Conservation (phyloP, 257 asterid species). For the Solanum pennellii region DNA sequence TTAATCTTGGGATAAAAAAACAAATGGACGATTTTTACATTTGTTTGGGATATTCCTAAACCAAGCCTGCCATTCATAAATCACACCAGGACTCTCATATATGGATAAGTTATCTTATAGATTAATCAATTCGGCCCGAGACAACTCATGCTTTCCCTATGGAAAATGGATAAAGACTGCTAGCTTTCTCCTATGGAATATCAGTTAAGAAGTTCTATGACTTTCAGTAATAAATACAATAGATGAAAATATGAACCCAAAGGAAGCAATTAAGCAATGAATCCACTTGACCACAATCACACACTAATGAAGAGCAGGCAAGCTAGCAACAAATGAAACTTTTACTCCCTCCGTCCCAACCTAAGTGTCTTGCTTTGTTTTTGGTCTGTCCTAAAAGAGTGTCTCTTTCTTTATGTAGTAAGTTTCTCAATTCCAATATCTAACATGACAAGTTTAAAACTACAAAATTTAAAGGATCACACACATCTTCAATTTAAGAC, state of each 20-base stretch:
- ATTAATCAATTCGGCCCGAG: neutral
- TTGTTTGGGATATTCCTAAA: neutral
- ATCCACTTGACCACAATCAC: neutral
- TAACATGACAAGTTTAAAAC: neutral
- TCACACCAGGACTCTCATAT: neutral
- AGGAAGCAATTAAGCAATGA: neutral
- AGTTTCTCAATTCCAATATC: neutral
- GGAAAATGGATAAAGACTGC: neutral
- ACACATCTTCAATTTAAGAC: neutral
- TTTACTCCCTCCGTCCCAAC: neutral
- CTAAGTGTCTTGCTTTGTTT: neutral
- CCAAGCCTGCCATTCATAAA: neutral
- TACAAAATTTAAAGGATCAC: neutral
- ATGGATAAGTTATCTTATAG: neutral
- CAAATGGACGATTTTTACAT: neutral
- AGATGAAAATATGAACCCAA: neutral
- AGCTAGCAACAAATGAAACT: neutral
- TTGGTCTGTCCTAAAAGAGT: neutral
- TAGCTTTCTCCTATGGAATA: neutral
- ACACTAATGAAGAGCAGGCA: neutral
- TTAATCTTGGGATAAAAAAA: neutral
- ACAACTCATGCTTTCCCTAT: neutral
- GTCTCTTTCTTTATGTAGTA: neutral
- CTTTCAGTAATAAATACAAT: neutral
- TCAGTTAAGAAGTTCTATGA: neutral